A percentile compares a stretch with the other conserved stretches of the same genome.
phyloP scores from a whole-genome alignment of 2,329 filamentous ascomycete species.

The Cyphellophora europaea region DNA sequence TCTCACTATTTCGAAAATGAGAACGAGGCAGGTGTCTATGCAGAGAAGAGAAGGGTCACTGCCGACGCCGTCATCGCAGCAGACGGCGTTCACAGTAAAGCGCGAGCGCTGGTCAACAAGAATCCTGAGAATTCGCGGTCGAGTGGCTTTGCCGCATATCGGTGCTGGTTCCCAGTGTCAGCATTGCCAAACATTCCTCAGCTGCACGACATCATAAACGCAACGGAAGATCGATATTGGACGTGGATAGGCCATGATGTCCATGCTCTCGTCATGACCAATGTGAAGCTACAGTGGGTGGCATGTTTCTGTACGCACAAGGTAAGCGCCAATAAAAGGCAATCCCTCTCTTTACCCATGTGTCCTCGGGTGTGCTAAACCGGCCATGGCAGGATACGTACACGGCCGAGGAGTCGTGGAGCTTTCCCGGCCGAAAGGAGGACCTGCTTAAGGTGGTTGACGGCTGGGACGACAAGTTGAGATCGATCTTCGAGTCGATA shows the following conservation, averaged over 20 bases:
- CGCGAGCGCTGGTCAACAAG: slow-evolving; percentile 30
- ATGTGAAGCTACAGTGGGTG: slow-evolving; percentile 42
- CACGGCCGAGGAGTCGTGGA: slow-evolving; percentile 47
- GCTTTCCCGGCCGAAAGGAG: slow-evolving; percentile 40
- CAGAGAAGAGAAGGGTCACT: slow-evolving; percentile 26
- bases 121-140: slow-evolving; percentile 23
- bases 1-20: slow-evolving; percentile 23
- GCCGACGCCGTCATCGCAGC: slow-evolving; percentile 17
- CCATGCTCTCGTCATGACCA: too few relatives aligned
- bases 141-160: slow-evolving; percentile 20
- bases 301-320: slow-evolving; percentile 47
- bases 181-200: too few relatives aligned
- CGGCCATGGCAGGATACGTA: slow-evolving; percentile 31
- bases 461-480: slow-evolving; percentile 34
- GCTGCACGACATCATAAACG: too few relatives aligned
- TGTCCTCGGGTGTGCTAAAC: too few relatives aligned
- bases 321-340: slow-evolving; percentile 22
- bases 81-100: slow-evolving; percentile 18
- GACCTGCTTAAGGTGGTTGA: slow-evolving; percentile 42
- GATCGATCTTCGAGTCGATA: slow-evolving; percentile 11
- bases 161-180: too few relatives aligned
- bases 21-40: slow-evolving; percentile 18
- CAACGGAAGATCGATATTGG: too few relatives aligned
- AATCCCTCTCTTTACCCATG: too few relatives aligned
- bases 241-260: too few relatives aligned